Evolutionary conservation across 768 basidiomycete genomes (phyloP), one percentile per base, ranked within the genome.

Genomic region (Kwoniella europaea): DNA sequence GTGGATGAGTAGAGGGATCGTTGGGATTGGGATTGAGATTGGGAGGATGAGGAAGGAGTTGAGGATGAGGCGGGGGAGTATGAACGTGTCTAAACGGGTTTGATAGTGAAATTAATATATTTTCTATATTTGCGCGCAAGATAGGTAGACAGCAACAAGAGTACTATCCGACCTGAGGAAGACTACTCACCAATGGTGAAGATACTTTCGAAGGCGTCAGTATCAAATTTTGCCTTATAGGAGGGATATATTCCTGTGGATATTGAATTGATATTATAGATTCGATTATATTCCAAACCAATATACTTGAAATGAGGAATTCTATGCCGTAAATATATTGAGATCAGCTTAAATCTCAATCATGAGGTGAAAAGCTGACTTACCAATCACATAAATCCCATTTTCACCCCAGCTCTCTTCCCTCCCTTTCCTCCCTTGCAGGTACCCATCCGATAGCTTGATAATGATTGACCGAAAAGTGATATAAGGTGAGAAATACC

Each of bases 401-500:
- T 27, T 57, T n/a, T 58, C 58, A 5, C 56, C 68, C 18, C 50
- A 72, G 59, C 74, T 68, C 22, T 20, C 53, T 46, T 74, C 62
- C 27, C 68, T 70, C 27, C 65, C 65, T 29, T 29, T 64, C 10
- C 65, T 43, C 56, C 70, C 52, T 68, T 50, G 57, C 53, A 72
- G 6, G 43, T 43, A 61, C 27, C 65, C 69, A 65, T 77, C 74
- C 13, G 24, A 46, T 5, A 74, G 22, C 67, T 66, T 72, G 10
- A 75, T 60, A 2, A 76, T 22, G 2, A 71, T 69, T 13, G 74
- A 42, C 20, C 72, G 22, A 10, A 80, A 15, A 7, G 75, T 58
- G 18, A 60, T 50, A 46, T 76, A 80, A 10, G 79, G 77, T 41
- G 79, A 70, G 65, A 80, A 77, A 41, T 71, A 42, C 10, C 42